These are phyloP conservation scores for Colletotrichum brevisporum DNA, from an alignment of 2,329 filamentous ascomycete genomes.

Conservation along the genomic window DNA sequence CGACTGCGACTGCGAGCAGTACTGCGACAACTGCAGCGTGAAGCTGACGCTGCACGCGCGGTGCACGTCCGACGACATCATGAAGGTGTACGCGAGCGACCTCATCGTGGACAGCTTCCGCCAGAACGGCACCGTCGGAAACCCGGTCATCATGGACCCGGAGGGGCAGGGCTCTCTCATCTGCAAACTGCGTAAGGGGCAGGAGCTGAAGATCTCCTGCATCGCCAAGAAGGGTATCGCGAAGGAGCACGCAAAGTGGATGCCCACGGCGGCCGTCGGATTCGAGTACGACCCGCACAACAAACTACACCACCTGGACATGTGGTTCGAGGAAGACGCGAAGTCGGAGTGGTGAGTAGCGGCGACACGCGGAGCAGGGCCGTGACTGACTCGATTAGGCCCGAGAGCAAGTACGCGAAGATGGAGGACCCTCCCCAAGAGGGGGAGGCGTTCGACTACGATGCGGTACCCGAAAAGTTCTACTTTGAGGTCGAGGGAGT, in stretches of 20 bases:
- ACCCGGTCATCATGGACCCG: constrained; percentile 86
- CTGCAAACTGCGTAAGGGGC: constrained; percentile 88
- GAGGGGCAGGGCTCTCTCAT: constrained; percentile 88
- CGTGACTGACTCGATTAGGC: constrained; percentile 66
- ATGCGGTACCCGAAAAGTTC: constrained; percentile 86
- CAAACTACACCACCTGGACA: constrained; percentile 90
- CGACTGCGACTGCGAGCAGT: constrained; percentile 96
- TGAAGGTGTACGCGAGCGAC: constrained; percentile 95
- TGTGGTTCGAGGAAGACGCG: constrained; percentile 94
- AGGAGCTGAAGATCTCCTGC: constrained; percentile 91
- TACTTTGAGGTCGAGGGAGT: constrained; percentile 95
- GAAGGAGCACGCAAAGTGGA: constrained; percentile 99
- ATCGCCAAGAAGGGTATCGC: constrained; percentile 98
- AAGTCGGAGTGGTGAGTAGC: constrained; percentile 84
- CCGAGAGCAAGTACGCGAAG: constrained; percentile 82
- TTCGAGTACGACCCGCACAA: constrained; percentile 99
- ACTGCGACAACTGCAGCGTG: constrained; percentile 93
- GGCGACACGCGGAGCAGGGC: background rate
- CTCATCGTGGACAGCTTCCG: constrained; percentile 80
- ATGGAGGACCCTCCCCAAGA: constrained; percentile 86
- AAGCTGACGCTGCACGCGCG: constrained; percentile 87
- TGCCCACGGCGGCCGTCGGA: constrained; percentile 89
- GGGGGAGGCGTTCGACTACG: constrained; percentile 91
- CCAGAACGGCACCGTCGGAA: constrained; percentile 81
- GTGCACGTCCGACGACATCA: constrained; percentile 87